These are phyloP conservation scores for Porcisia deanei DNA, from an alignment of 208 protist species.

Conservation along the genomic window DNA sequence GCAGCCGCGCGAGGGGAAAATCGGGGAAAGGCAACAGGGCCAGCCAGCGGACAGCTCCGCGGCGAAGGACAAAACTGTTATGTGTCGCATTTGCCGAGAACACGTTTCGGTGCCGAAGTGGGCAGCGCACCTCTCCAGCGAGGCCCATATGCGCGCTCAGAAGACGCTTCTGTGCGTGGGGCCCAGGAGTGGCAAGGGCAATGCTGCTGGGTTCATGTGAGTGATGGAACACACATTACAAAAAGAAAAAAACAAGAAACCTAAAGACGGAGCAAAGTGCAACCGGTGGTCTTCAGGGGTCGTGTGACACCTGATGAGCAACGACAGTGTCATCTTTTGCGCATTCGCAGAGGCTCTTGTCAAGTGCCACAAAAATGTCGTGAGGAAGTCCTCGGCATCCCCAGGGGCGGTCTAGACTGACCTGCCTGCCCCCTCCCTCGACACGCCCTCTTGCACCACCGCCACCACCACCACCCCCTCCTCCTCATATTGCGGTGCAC, in stretches of 20 bases:
- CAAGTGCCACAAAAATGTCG: background rate
- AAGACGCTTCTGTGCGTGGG: background rate
- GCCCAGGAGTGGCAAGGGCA: background rate
- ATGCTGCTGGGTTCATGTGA: background rate
- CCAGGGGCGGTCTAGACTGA: background rate
- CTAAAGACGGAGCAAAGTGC: background rate
- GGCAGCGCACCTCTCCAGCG: constrained; percentile 46
- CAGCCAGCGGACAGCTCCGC: constrained; percentile 12
- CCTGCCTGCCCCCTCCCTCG: no score
- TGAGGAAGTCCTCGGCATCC: no score
- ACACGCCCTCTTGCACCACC: background rate
- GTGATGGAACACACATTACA: background rate
- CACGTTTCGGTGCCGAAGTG: constrained; percentile 52
- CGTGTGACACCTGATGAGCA: no score
- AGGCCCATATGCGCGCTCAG: constrained; percentile 26
- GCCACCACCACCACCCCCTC: background rate
- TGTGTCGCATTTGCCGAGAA: constrained; percentile 70
- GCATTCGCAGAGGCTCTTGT: no score
- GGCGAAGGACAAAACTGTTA: constrained; percentile 41
- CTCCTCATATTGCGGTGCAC: background rate
- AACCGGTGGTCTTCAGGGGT: no score
- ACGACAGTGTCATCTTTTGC: background rate
- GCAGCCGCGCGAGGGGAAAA: constrained; percentile 7
- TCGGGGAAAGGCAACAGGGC: background rate
- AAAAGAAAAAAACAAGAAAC: background rate